Evolutionary conservation across 2,329 filamentous ascomycete species (phyloP), one percentile per base, ranked within the genome.

Genomic region (Dactylellina leptospora): DNA sequence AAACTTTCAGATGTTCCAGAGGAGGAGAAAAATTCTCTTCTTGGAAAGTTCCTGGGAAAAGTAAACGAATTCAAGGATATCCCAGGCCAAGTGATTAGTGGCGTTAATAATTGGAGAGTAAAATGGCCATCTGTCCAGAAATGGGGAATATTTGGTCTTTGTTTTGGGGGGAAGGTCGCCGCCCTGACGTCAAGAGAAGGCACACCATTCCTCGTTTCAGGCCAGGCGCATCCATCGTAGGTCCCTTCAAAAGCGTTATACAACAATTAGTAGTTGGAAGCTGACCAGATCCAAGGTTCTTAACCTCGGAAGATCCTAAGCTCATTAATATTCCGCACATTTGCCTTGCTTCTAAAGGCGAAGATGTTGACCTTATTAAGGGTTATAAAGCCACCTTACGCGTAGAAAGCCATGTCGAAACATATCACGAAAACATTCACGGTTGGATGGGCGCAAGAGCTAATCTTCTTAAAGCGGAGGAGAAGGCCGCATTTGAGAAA

Each of bases 191-290:
- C 64, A 6, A 47, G 58, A 5, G 36, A 71, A 20, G 56, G 38
- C 4, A 62, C 56, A 5, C 50, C 50, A 2, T 71, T 51, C 18
- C 9, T 58, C 4, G 64, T 62, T 23, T 71, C 64, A 0, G 64
- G 64, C 4, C 64, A 71, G 27, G 58, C 58, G 2, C 64, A 71
- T 30, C 64, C 64, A 20, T 71, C 64, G 64, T 62, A 62, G 11
- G 64, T 44, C 18, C 18, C 40, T 45, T 20, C n/a, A 4, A 45
- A 45, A 45, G n/a, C 18, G 16, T n/a, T n/a, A n/a, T n/a, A 45
- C n/a, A 18, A 2, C 16, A 22, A 18, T 45, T 18, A n/a, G 36
- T 20, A 18, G 13, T 22, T 18, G 22, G 9, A 45, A 4, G 22
- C 4, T 20, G 18, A 18, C 22, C 25, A 71, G 64, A 1, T 56